Percentiles rank a stretch among this genome's conserved stretches.
Conservation (phyloP, 208 protist genomes). For the Leishmania major region DNA sequence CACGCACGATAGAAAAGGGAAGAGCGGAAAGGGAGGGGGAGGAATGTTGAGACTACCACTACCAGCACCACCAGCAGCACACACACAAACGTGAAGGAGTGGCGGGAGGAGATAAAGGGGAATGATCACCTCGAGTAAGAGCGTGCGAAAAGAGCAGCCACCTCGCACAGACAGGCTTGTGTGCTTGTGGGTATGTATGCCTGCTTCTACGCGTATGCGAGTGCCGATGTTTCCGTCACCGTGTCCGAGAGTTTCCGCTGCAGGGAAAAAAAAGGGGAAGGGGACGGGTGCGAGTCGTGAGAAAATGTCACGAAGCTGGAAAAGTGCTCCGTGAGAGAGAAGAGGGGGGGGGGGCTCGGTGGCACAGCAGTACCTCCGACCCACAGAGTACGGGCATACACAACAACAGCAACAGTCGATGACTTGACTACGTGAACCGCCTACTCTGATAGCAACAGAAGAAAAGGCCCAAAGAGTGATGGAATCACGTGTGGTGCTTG, state of each 20-base stretch:
- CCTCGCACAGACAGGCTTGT: neutral
- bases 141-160: neutral
- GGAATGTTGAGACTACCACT: neutral
- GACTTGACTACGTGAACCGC: neutral
- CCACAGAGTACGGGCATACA: neutral
- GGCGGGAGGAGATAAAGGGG: neutral
- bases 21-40: neutral
- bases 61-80: neutral
- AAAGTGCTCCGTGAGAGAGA: neutral
- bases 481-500: neutral
- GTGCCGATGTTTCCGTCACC: neutral
- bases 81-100: neutral
- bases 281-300: neutral
- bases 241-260: neutral
- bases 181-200: slow-evolving; percentile 8
- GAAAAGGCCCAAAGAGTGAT: neutral
- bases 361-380: neutral
- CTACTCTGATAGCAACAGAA: neutral
- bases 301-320: neutral
- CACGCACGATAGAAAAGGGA: neutral
- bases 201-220: neutral
- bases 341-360: neutral
- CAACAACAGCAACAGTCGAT: neutral
- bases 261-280: neutral
- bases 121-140: neutral